Evolutionary conservation across 768 basidiomycete species (phyloP), one percentile per base, ranked within the genome.

Genomic region (Botryobasidium botryosum): DNA sequence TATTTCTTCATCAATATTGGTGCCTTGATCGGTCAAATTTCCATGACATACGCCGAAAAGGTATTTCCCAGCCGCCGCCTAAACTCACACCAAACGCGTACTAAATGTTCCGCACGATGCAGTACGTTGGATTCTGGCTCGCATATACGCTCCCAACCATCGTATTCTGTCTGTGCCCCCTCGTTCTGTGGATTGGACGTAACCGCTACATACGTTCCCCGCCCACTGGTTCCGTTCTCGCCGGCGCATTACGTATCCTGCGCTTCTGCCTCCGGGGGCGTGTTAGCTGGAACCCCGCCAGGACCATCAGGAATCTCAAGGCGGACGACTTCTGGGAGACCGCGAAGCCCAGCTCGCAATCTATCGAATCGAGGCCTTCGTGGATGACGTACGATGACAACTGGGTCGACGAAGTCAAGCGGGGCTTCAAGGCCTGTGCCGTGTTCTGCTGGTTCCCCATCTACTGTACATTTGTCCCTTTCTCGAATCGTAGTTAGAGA

Each of bases 251-350:
- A 5, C 50, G 29, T 31, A 41, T 51, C 3, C 53, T 66, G 6
- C 35, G 75, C 36, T 68, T 68, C 32, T 57, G 72, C 3, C 71
- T 66, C 62, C 53, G 61, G 1, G 49, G 49, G 8, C 35, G 21
- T 15, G 49, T 48, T 48, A 44, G 12, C 10, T 54, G 61, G 47
- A 77, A 76, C 54, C 75, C 75, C 27, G 52, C 71, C n/a, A 60
- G 47, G 45, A 66, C 64, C 13, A 64, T 65, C 56, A 64, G 55
- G 45, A 68, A 75, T 51, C 51, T 79, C 40, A 69, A 62, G 7
- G 66, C 72, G 0, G 52, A 63, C n/a, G 75, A 75, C 50, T 81
- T 83, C 63, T 85, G 79, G 80, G 79, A 84, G 37, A 62, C 52
- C 36, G 77, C 65, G 3, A 81, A 79, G 57, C 82, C 82, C 0